Evolutionary conservation across 164 flowering plant species (phyloP).

Genomic region (Vitis labrusca): DNA sequence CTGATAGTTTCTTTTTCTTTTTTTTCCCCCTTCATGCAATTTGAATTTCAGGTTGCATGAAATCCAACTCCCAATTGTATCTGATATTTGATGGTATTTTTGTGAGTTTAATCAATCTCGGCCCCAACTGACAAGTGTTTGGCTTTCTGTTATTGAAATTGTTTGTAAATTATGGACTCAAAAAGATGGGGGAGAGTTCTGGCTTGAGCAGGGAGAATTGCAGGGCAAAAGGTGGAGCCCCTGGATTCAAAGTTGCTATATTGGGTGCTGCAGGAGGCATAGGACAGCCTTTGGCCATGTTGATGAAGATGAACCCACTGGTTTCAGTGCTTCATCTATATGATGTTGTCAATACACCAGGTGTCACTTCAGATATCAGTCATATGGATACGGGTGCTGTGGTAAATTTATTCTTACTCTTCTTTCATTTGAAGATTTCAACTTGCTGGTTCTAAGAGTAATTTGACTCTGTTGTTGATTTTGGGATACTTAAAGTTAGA

Average conservation of each 20-base stretch:
- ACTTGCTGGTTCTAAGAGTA: neutral
- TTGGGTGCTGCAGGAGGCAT: constrained; percentile 98
- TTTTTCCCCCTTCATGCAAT: too few species aligned
- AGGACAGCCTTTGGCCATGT: constrained; percentile 89
- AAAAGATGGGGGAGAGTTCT: constrained; percentile 55
- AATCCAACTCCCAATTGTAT: too few species aligned
- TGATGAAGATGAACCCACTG: constrained; percentile 96
- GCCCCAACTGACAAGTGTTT: neutral
- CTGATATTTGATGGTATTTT: neutral
- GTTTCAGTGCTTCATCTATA: constrained; percentile 93
- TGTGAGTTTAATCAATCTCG: neutral
- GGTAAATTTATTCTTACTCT: constrained; percentile 38
- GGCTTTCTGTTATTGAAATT: neutral
- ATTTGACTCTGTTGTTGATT: neutral
- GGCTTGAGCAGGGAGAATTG: constrained; percentile 50
- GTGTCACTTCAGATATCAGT: constrained; percentile 94
- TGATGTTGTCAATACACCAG: constrained; percentile 91
- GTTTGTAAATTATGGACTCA: constrained; percentile 7
- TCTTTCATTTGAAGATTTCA: neutral
- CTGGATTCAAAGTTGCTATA: constrained; percentile 92
- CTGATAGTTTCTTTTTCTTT: too few species aligned
- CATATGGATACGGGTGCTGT: constrained; percentile 99
- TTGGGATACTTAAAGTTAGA: neutral
- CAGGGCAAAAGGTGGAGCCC: constrained; percentile 88
- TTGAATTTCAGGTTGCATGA: too few species aligned